A percentile compares a stretch with the other conserved stretches of the same genome.
These are phyloP conservation scores for Paracamarosporium sp. DNA, from an alignment of 2,329 filamentous ascomycete species.

Conservation along the genomic window DNA sequence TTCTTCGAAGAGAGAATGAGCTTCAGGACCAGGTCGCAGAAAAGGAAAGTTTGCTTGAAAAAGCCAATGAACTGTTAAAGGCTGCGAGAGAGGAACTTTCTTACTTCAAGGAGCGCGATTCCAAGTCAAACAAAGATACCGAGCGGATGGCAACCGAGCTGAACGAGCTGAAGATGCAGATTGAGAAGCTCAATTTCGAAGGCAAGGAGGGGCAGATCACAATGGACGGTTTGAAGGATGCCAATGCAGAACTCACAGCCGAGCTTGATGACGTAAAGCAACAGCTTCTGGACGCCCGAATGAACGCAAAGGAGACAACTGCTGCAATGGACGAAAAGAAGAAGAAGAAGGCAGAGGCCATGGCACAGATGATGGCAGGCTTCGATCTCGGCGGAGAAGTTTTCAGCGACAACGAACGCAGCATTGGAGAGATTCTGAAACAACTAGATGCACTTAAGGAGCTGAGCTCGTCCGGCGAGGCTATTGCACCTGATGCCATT, in stretches of 20 bases:
- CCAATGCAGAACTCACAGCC: constrained; percentile 87
- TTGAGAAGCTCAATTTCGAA: constrained; percentile 94
- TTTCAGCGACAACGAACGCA: constrained; percentile 90
- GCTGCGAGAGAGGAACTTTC: constrained; percentile 86
- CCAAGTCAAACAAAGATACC: constrained; percentile 85
- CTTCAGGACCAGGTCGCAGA: constrained; percentile 96
- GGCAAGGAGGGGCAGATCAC: constrained; percentile 96
- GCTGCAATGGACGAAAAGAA: constrained; percentile 96
- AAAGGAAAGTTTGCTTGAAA: constrained; percentile 81
- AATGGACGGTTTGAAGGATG: constrained; percentile 96
- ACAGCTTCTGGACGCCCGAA: constrained; percentile 92
- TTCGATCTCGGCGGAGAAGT: constrained; percentile 93
- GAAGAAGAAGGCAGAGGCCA: constrained; percentile 97
- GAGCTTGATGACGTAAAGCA: constrained; percentile 97
- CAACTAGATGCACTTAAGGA: constrained; percentile 81
- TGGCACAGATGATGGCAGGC: constrained; percentile 99
- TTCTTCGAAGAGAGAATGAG: constrained; percentile 92
- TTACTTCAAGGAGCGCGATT: constrained; percentile 84
- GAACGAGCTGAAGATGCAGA: constrained; percentile 94
- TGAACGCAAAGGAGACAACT: constrained; percentile 92
- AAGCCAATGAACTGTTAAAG: constrained; percentile 79
- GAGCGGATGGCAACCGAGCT: constrained; percentile 84
- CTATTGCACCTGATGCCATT: constrained; percentile 82
- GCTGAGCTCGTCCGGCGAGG: constrained; percentile 76
- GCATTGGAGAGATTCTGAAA: constrained; percentile 82